Evolutionary conservation across 306 rosid genomes (phyloP), one percentile per base, ranked within the genome.

Genomic region (Hylodesmum podocarpum): DNA sequence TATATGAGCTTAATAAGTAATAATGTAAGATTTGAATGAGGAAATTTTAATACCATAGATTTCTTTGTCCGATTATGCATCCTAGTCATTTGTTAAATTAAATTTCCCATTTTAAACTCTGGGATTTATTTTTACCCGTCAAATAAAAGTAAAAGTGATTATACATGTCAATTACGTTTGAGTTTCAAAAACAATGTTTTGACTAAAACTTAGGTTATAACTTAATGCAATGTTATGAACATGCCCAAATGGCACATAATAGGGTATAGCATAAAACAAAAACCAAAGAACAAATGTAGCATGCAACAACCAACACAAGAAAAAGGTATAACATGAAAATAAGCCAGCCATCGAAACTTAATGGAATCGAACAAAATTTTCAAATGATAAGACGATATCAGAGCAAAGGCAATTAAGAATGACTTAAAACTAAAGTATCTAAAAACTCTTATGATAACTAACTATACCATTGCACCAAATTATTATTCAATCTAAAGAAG

Each of bases 291-390:
- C 27, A 33, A 50, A n/a, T 2, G 3, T 50, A 22, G 15, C 16
- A 64, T 49, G 40, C 29, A 64, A 76, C n/a, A 63, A 63, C 36
- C 11, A 74, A 74, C n/a, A 43, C 46, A 54, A 28, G 66, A 6
- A 6, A 24, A 57, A 27, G 11, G 10, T 5, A 13, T 14, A 27
- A 14, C 27, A 25, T 57, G 10, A 75, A 78, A 43, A 44, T 43
- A 25, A 37, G 37, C 21, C n/a, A 78, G 11, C 13, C 24, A 21
- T 11, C n/a, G 16, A 57, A 28, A 29, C 63, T 11, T 27, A 25
- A 40, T 24, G 62, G n/a, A 11, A 54, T 2, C 29, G 15, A 53
- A 53, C 33, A 54, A 55, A 24, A 1, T 55, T 6, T 55, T 22
- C 61, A 21, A 22, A 22, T 9, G 16, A 57, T 29, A 28, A 15